Evolutionary conservation across 352 stramenopile species (phyloP), one percentile per base, ranked within the genome.

Genomic region (Phytopythium vexans): DNA sequence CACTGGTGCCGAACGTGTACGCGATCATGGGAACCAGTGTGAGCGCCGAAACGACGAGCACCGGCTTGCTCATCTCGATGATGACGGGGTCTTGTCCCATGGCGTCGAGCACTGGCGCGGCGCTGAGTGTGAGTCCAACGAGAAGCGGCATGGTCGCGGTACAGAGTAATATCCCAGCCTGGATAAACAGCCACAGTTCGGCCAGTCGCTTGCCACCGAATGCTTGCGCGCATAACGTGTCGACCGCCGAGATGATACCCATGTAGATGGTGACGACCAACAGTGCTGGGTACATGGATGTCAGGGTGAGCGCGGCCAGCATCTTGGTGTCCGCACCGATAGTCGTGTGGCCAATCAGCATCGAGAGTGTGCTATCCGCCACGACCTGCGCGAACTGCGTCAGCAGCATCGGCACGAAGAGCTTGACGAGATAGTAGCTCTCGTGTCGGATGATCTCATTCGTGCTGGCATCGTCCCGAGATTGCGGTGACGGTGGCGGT

Each of bases 141-240:
- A 70, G 37, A 0, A 58, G 12, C 12, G 63, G 56, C 14, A 67
- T 1, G 33, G 32, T 55, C n/a, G 39, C 44, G 32, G 40, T 31
- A 6, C 34, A 47, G 5, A 59, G 36, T 0, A 82, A 3, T 9
- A 75, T 37, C 0, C 58, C 68, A 0, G 68, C 68, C 48, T 82
- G 71, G 1, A 57, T 60, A 41, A 72, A 76, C 6, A 82, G 45
- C 33, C 71, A 76, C 5, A 78, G 27, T 49, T 82, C 68, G 10
- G 39, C 15, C 14, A 62, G 42, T 14, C 64, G 59, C 38, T 70
- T 70, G n/a, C 56, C 68, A 6, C 72, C 68, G 38, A 67, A 69
- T 1, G 65, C 62, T 16, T 82, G 68, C 3, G 63, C 58, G 15
- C 60, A 70, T 3, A 74, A 21, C 10, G 65, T 82, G 43, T 68